Conservation (phyloP, 306 rosid species). For the Trichosanthes truncata region DNA sequence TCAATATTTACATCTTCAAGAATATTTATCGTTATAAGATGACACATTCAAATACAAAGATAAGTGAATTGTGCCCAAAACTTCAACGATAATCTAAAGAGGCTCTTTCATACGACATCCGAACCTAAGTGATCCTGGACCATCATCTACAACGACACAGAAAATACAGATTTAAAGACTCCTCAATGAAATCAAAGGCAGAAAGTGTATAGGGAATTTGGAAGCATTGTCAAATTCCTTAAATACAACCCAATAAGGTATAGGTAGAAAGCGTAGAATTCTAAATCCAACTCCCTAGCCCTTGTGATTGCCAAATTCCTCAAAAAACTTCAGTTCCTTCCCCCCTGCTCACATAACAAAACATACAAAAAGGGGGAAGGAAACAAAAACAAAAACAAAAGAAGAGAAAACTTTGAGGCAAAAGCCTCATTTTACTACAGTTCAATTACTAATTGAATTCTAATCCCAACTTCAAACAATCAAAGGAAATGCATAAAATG, state of each 20-base stretch:
- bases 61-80: slow-evolving; percentile 66
- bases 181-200: background rate
- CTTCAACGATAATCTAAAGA: slow-evolving; percentile 81
- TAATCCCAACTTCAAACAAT: background rate
- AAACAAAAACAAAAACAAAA: background rate
- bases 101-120: slow-evolving; percentile 79
- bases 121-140: slow-evolving; percentile 81
- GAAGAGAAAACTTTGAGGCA: background rate
- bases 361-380: background rate
- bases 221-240: background rate
- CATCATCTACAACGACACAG: slow-evolving; percentile 57
- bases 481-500: background rate
- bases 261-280: background rate
- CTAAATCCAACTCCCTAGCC: background rate
- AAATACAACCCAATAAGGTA: background rate
- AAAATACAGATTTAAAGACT: slow-evolving; percentile 1
- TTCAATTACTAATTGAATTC: background rate
- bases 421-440: background rate
- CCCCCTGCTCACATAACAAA: background rate
- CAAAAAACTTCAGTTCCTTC: background rate
- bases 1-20: too few relatives aligned
- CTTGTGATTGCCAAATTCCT: background rate
- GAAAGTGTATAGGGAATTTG: background rate
- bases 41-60: slow-evolving; percentile 63
- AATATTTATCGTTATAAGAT: slow-evolving; percentile 29